Evolutionary conservation across 768 basidiomycete genomes (phyloP).

Genomic region (Collybia sordida): DNA sequence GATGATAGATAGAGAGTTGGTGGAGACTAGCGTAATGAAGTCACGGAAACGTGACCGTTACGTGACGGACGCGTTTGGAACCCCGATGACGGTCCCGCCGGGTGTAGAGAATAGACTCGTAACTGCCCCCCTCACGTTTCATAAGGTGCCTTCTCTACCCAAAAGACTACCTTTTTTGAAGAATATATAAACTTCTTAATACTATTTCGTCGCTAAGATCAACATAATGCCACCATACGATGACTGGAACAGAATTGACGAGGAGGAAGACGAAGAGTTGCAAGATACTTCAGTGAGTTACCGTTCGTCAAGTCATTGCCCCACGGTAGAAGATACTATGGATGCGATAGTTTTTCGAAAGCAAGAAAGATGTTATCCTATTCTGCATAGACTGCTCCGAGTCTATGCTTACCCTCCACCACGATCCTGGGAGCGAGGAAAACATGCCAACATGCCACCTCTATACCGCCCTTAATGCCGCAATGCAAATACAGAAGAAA

Average conservation of each 20-base stretch:
- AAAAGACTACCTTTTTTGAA: background rate
- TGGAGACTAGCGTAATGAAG: background rate
- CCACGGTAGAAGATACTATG: background rate
- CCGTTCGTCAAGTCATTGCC: background rate
- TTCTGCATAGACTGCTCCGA: conserved; percentile 94
- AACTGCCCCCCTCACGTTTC: too few relatives aligned
- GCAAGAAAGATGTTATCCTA: conserved; percentile 83
- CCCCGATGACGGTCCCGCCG: conserved; percentile 1
- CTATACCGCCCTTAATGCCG: conserved; percentile 76
- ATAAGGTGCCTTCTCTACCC: background rate
- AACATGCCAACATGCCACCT: conserved; percentile 68
- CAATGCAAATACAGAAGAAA: conserved; percentile 83
- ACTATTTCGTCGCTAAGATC: too few relatives aligned
- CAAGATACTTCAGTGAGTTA: conserved; percentile 62
- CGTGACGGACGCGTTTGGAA: conserved; percentile 3
- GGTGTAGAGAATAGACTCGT: too few relatives aligned
- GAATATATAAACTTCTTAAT: background rate
- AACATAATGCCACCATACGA: conserved; percentile 64
- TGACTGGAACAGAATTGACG: conserved; percentile 78
- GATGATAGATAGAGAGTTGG: background rate
- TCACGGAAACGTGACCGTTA: conserved; percentile 15
- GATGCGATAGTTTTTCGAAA: conserved; percentile 58
- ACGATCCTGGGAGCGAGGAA: conserved; percentile 65
- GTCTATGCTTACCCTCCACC: conserved; percentile 78
- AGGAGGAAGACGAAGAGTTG: conserved; percentile 82